Evolutionary conservation across 805 yeast genomes (phyloP), one percentile per base, ranked within the genome.

Genomic region (Nematodospora valgi): DNA sequence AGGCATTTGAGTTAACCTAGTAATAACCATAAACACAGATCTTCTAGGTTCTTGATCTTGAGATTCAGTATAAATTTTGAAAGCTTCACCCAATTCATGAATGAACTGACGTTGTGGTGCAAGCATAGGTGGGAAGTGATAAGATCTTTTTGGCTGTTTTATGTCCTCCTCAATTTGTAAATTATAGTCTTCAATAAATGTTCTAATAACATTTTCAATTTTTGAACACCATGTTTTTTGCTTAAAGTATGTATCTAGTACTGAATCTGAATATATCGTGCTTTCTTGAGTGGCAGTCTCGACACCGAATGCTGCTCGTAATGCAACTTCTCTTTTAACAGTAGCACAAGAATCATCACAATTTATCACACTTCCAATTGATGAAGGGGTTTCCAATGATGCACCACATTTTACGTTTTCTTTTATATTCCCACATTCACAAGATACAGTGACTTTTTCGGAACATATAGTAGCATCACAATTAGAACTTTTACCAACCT

Each of bases 11-110:
- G 67, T 52, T 5, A 47, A 35, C n/a, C 48, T 41, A 1, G 68
- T 59, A 6, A 63, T 47, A 21, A 58, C 65, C n/a, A 87, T 68
- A 44, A 74, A 79, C 0, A 87, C 91, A 8, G 82, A 75, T 41
- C 95, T 58, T 34, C 76, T 68, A 0, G 96, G 96, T 45, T 86
- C 96, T 2, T 74, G 76, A 55, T 86, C 96, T 42, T 85, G 93
- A 2, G 89, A 75, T 48, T 84, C 88, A 0, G 82, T 66, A 46
- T 74, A 78, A 9, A 86, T 48, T 9, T 70, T 64, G 52, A 65
- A 86, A 0, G 76, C 58, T 17, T 68, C 74, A 0, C 88, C 81
- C 26, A 88, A 49, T 34, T 77, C 78, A 49, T 80, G 91, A 17
- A 88, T 59, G 50, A 87, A 86, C 41, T 65, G 64, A 30, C 96